These are phyloP conservation scores for Neostapfia colusana DNA, from an alignment of 176 grass and related monocot species.

Conservation along the genomic window DNA sequence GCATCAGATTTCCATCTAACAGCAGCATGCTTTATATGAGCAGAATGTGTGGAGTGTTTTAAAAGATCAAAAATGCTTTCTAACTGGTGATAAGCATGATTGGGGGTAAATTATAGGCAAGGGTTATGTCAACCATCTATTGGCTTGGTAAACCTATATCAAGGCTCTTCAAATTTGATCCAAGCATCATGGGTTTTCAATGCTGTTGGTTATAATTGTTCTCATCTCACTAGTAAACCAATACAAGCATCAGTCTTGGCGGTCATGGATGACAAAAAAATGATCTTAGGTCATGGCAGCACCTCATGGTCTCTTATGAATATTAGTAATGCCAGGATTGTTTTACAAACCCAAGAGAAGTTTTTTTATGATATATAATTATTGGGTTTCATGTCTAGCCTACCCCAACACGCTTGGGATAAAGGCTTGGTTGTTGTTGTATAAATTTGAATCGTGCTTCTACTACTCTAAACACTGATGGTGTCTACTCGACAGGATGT, in stretches of 20 bases:
- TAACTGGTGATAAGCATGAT: conserved; percentile 12
- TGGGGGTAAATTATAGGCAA: conserved; percentile 10
- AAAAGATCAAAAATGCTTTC: conserved; percentile 8
- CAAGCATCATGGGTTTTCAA: conserved; percentile 5
- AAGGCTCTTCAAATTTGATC: not conserved
- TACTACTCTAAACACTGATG: conserved; percentile 8
- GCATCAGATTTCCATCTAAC: conserved; percentile 30
- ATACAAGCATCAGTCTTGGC: not conserved
- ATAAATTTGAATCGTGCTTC: conserved; percentile 8
- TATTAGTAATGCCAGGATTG: conserved; percentile 15
- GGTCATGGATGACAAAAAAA: not conserved
- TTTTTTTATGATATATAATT: not conserved
- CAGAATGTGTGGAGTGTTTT: not conserved
- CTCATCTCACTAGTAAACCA: conserved; percentile 10
- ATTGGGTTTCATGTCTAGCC: too few species aligned
- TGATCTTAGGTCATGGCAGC: conserved; percentile 11
- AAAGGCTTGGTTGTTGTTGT: too few species aligned
- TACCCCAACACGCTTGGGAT: too few species aligned
- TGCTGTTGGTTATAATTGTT: conserved; percentile 11
- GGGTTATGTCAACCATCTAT: not conserved
- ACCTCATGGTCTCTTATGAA: conserved; percentile 24
- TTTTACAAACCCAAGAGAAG: conserved; percentile 26
- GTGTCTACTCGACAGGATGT: conserved; percentile 64
- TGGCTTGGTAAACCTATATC: not conserved
- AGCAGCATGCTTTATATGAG: conserved; percentile 7